Percentiles rank a stretch among this genome's conserved stretches.
Conservation (phyloP, 495 filamentous ascomycete species). For the Tuber microsphaerosporum region DNA sequence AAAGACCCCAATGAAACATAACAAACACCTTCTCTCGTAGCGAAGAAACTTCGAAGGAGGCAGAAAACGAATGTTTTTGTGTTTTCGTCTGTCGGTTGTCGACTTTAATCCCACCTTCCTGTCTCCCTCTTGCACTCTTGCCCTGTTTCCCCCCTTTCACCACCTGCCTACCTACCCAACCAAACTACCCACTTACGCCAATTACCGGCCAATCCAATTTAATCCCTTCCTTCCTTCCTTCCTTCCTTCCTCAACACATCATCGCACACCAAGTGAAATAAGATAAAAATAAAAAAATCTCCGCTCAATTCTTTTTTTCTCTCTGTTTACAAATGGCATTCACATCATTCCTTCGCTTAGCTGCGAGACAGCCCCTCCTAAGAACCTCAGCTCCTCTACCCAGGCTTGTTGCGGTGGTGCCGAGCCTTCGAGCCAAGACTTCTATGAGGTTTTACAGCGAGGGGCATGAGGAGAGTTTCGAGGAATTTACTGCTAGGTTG, state of each 20-base stretch:
- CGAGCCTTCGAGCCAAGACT: slow-evolving; percentile 21
- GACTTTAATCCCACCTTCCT: neutral
- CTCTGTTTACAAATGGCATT: slow-evolving; percentile 31
- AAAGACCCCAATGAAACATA: neutral
- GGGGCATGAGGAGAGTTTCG: slow-evolving; percentile 83
- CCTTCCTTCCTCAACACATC: slow-evolving; percentile 31
- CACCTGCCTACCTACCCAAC: neutral
- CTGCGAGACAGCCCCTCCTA: slow-evolving; percentile 33
- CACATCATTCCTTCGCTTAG: slow-evolving; percentile 30
- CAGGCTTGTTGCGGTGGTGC: slow-evolving; percentile 22
- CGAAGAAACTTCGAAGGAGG: neutral
- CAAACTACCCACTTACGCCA: neutral
- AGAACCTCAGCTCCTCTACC: slow-evolving; percentile 36
- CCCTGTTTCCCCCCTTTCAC: neutral
- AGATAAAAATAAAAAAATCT: slow-evolving; percentile 37
- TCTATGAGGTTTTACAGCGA: slow-evolving; percentile 45
- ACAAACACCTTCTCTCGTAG: neutral
- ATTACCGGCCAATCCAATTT: neutral
- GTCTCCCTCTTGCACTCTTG: too few species aligned
- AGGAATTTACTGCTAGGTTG: slow-evolving; percentile 98
- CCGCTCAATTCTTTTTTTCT: slow-evolving; percentile 23
- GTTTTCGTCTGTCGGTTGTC: neutral
- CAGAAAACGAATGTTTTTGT: neutral
- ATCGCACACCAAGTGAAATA: slow-evolving; percentile 42
- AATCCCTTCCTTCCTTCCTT: slow-evolving; percentile 7